phyloP scores from a whole-genome alignment of 768 basidiomycete species.

The Tylopilus rubrobrunneus region DNA sequence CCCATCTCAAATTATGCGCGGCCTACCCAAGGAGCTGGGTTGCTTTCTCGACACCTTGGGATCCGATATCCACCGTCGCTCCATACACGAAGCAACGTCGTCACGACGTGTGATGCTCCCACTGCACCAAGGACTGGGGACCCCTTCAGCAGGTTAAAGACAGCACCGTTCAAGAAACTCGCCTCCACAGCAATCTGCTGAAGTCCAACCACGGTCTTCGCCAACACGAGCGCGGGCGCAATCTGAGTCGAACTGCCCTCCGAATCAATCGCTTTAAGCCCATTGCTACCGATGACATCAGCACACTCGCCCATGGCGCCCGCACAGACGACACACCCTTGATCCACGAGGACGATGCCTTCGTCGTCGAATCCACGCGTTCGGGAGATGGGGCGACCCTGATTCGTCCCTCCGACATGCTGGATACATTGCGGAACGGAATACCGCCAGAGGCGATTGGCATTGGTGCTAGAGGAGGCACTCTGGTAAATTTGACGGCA shows the following conservation, averaged over 20 bases:
- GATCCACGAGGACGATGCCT: slow-evolving; percentile 42
- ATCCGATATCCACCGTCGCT: slow-evolving; percentile 62
- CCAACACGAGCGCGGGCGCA: slow-evolving; percentile 58
- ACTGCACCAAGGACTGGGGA: slow-evolving; percentile 31
- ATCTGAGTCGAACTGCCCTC: slow-evolving; percentile 64
- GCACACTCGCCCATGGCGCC: slow-evolving; percentile 21
- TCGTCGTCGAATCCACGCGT: slow-evolving; percentile 10
- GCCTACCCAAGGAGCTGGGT: slow-evolving; percentile 72
- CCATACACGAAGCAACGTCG: slow-evolving; percentile 50
- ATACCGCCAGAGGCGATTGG: slow-evolving; percentile 34
- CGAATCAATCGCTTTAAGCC: slow-evolving; percentile 40
- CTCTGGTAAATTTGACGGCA: slow-evolving; percentile 58
- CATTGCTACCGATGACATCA: slow-evolving; percentile 9
- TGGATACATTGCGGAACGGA: slow-evolving; percentile 52
- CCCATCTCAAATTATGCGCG: slow-evolving; percentile 86
- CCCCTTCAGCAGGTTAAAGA: slow-evolving; percentile 44
- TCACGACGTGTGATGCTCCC: slow-evolving; percentile 52
- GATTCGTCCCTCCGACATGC: slow-evolving; percentile 26
- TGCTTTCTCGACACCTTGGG: slow-evolving; percentile 42
- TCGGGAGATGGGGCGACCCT: slow-evolving; percentile 18
- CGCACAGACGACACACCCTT: slow-evolving; percentile 53
- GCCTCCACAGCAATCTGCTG: slow-evolving; percentile 63
- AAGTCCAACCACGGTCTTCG: slow-evolving; percentile 61
- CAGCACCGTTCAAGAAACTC: slow-evolving; percentile 63
- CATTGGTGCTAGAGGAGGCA: slow-evolving; percentile 58